Conservation (phyloP, 2,329 filamentous ascomycete species). For the Aspergillus sp. region DNA sequence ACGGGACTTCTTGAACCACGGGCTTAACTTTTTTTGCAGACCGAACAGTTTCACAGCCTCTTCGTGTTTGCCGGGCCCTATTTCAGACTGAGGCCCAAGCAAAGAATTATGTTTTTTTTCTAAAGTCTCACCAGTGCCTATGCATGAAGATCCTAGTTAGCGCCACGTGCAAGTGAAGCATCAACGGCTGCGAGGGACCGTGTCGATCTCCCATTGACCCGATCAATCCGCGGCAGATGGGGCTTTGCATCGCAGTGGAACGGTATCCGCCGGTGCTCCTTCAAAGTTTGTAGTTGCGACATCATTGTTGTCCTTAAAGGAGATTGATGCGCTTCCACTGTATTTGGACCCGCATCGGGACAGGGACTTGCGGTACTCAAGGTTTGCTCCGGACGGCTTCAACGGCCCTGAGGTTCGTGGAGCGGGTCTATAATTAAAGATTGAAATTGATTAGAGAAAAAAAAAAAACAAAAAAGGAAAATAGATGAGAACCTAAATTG, state of each 20-base stretch:
- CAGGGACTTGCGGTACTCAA: slow-evolving; percentile 2
- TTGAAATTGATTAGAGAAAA: not conserved
- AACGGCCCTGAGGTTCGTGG: slow-evolving; percentile 5
- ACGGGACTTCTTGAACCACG: not conserved
- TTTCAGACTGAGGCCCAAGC: not conserved
- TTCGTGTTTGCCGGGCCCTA: not conserved
- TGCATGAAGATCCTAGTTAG: slow-evolving; percentile 43
- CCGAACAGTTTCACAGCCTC: not conserved
- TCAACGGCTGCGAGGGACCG: slow-evolving; percentile 42
- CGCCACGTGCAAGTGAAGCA: slow-evolving; percentile 42
- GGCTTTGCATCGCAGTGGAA: slow-evolving; percentile 20
- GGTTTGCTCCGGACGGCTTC: slow-evolving; percentile 1
- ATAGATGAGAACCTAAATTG: not conserved
- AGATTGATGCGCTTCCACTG: slow-evolving; percentile 12
- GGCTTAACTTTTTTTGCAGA: not conserved
- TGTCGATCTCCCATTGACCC: slow-evolving; percentile 40
- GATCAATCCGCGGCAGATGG: slow-evolving; percentile 28
- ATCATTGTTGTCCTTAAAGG: slow-evolving; percentile 11
- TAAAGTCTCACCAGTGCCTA: slow-evolving; percentile 17
- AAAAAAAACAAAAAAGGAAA: not conserved
- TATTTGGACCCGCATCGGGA: slow-evolving; percentile 11
- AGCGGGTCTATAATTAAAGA: slow-evolving; percentile 3
- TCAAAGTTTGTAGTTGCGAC: slow-evolving; percentile 23
- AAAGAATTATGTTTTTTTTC: not conserved
- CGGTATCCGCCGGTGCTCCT: slow-evolving; percentile 24